Percentiles rank a stretch among this genome's conserved stretches.
Conservation (phyloP, 345 rosid species). For the Linum lewisii region DNA sequence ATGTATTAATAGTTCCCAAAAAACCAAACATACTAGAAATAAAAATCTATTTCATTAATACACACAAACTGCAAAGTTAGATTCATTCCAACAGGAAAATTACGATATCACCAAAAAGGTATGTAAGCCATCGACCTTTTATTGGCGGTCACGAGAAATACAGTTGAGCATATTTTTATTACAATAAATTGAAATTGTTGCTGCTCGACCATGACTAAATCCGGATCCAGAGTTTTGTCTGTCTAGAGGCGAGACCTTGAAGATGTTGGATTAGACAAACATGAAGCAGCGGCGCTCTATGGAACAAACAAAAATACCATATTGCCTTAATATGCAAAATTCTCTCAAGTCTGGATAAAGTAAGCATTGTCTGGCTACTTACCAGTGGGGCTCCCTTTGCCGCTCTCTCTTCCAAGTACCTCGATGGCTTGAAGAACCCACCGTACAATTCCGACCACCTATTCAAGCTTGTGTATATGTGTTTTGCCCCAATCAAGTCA, state of each 20-base stretch:
- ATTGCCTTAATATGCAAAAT: neutral
- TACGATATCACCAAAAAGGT: no score
- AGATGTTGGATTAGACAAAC: slow-evolving; percentile 13
- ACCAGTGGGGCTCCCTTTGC: slow-evolving; percentile 61
- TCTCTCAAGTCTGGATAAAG: neutral
- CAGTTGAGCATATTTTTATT: no score
- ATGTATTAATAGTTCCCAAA: no score
- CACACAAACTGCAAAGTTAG: no score
- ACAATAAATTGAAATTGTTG: no score
- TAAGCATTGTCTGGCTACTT: slow-evolving; percentile 12
- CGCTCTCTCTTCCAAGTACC: slow-evolving; percentile 83
- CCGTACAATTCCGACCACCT: slow-evolving; percentile 67
- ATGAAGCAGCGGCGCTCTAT: slow-evolving; percentile 38
- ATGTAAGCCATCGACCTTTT: no score
- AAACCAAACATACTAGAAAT: no score
- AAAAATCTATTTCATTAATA: no score
- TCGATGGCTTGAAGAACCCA: slow-evolving; percentile 61
- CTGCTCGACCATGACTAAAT: no score
- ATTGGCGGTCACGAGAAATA: no score
- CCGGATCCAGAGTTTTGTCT: no score
- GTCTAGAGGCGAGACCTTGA: slow-evolving; percentile 43
- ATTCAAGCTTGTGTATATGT: slow-evolving; percentile 53
- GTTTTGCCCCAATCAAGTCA: slow-evolving; percentile 54
- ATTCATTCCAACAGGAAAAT: no score
- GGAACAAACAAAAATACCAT: neutral